Evolutionary conservation across 208 protist species (phyloP).

Genomic region (Trypanosoma theileri): DNA sequence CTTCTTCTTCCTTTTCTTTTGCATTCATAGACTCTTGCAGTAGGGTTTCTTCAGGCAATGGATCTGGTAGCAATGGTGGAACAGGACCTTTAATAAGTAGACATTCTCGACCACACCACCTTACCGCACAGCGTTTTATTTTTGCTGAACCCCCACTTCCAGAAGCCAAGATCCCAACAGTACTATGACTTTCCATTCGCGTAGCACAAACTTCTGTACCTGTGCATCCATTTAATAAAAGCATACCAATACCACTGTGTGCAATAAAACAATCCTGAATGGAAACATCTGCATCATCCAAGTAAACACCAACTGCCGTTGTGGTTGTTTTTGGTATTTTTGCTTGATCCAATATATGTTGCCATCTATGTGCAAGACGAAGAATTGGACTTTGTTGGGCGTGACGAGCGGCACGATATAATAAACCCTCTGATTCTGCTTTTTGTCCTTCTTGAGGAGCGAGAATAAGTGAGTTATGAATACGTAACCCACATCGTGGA

Average conservation of each 20-base stretch:
- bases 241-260: constrained; percentile 54
- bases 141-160: constrained; percentile 44
- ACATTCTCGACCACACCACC: constrained; percentile 58
- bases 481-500: constrained; percentile 43
- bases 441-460: constrained; percentile 33
- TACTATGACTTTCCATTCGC: constrained; percentile 52
- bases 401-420: constrained; percentile 29
- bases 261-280: constrained; percentile 65
- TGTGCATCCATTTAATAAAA: constrained; percentile 53
- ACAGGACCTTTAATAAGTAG: constrained; percentile 61
- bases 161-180: constrained; percentile 64
- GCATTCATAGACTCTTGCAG: neutral
- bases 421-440: constrained; percentile 29
- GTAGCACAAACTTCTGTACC: constrained; percentile 34
- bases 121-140: constrained; percentile 41
- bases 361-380: constrained; percentile 3
- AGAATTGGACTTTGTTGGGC: constrained; percentile 17
- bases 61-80: constrained; percentile 32
- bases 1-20: constrained; percentile 20
- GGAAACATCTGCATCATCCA: constrained; percentile 70
- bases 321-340: constrained; percentile 29
- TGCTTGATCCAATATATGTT: constrained; percentile 23
- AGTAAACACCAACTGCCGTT: constrained; percentile 67
- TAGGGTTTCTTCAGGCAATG: constrained; percentile 21
- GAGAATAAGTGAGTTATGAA: constrained; percentile 55